These are phyloP conservation scores for Chlamydomonas sp. DNA, from an alignment of 139 green algal genomes.

Conservation along the genomic window DNA sequence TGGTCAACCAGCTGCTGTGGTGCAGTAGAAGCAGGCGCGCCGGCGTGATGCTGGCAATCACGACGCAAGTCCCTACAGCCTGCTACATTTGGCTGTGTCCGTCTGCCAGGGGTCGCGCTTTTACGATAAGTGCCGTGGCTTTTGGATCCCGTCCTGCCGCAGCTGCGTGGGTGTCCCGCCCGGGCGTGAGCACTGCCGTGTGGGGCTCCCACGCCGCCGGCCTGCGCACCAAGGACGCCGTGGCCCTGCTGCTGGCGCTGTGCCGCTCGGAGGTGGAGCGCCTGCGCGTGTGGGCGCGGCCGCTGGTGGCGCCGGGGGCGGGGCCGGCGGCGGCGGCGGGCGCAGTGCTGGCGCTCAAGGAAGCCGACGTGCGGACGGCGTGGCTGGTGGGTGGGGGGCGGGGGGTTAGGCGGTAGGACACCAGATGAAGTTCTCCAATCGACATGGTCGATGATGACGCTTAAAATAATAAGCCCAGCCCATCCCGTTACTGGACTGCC, in stretches of 20 bases:
- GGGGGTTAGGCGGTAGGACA: slow-evolving; percentile 10
- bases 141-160: not conserved
- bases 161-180: not conserved
- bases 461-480: too few relatives aligned
- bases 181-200: slow-evolving; percentile 31
- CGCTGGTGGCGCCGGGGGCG: not conserved
- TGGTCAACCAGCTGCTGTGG: too few relatives aligned
- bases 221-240: slow-evolving; percentile 1
- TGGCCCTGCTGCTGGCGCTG: slow-evolving; percentile 47
- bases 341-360: not conserved
- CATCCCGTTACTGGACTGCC: too few relatives aligned
- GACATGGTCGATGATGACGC: too few relatives aligned
- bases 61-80: too few relatives aligned
- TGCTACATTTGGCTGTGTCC: too few relatives aligned
- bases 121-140: not conserved
- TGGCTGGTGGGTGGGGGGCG: slow-evolving; percentile 36
- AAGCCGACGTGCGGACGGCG: slow-evolving; percentile 10
- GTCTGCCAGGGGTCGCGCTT: too few relatives aligned
- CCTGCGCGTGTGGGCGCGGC: slow-evolving; percentile 61
- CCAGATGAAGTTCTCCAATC: too few relatives aligned
- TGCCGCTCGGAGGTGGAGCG: slow-evolving; percentile 62
- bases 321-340: not conserved
- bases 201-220: slow-evolving; percentile 42
- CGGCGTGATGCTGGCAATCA: too few relatives aligned
- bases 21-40: too few relatives aligned